phyloP scores from a whole-genome alignment of 495 filamentous ascomycete genomes.

The Achaetomiella virescens region DNA sequence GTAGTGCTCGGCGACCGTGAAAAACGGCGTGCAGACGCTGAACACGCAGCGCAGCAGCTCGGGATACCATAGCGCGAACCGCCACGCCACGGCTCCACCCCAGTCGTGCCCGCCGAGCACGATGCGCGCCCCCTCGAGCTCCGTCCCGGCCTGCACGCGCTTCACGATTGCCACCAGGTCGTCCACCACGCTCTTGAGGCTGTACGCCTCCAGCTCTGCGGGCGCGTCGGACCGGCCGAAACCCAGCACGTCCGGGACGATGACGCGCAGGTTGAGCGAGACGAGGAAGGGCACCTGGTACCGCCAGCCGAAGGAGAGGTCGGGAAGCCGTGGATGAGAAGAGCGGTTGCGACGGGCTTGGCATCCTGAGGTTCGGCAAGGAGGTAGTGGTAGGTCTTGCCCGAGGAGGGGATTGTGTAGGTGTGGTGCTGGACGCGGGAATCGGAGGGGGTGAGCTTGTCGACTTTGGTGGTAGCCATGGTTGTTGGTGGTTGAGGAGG shows the following conservation, averaged over 20 bases:
- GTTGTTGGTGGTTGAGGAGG: background rate
- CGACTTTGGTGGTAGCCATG: constrained; percentile 22
- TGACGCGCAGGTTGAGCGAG: constrained; percentile 53
- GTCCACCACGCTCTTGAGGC: constrained; percentile 56
- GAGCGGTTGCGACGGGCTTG: constrained; percentile 51
- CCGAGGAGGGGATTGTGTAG: constrained; percentile 36
- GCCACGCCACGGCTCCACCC: constrained; percentile 55
- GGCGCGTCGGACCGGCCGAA: constrained; percentile 64
- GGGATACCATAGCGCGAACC: constrained; percentile 65
- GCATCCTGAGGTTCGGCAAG: constrained; percentile 49
- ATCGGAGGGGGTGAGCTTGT: constrained; percentile 61
- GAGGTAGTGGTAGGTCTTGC: constrained; percentile 64
- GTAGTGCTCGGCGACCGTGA: constrained; percentile 43
- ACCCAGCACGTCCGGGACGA: constrained; percentile 48
- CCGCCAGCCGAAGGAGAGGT: constrained; percentile 70
- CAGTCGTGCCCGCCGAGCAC: constrained; percentile 80
- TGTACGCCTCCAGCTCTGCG: constrained; percentile 47
- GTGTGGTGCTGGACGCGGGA: constrained; percentile 56
- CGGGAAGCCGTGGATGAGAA: constrained; percentile 57
- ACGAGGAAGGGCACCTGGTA: constrained; percentile 71
- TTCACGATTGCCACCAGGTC: constrained; percentile 45
- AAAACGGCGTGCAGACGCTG: constrained; percentile 71
- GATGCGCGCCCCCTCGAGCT: constrained; percentile 25
- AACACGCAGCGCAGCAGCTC: constrained; percentile 66
- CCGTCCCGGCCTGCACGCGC: background rate